Evolutionary conservation across 2,329 filamentous ascomycete genomes (phyloP), one percentile per base, ranked within the genome.

Genomic region (Curvularia eragrostidis): DNA sequence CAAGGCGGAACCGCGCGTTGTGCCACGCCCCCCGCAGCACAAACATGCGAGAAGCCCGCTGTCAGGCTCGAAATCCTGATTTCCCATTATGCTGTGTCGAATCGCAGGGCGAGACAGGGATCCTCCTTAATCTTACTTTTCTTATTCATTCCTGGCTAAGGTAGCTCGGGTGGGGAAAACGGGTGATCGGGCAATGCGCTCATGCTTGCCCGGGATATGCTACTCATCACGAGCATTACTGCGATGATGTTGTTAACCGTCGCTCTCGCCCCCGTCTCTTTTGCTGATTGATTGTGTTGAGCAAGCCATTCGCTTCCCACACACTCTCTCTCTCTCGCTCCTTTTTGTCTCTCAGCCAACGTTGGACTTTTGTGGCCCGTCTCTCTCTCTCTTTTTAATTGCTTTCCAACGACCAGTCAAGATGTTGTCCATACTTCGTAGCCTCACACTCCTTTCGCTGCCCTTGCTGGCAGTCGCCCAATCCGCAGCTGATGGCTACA

Each of bases 401-500:
- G n/a, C 26, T n/a, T 24, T 49, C 56, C 7, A 39, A 12, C n/a
- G 2, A 59, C 26, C 15, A 47, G 34, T 50, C 52, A 75, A 63
- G 56, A 67, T 70, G 65, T 62, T 58, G 23, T 70, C 67, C 36
- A 56, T 72, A 43, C 59, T 70, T 41, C 63, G 69, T 18, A 54
- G 68, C 24, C 24, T 74, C 36, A 64, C 70, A 51, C 56, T 75
- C 50, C 59, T 78, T 55, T 62, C 78, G 26, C 42, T 79, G 48
- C 70, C 67, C 51, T 71, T 76, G 55, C 59, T 72, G 30, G 75
- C 66, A 51, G 68, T 70, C 54, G 62, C 70, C 24, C 73, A 75
- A 50, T 62, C 72, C 67, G 75, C 72, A 46, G 72, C 67, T 49
- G 77, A 75, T 57, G 84, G 84, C 59, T 87, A 87, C 69, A 79